Percentiles rank a stretch among this genome's conserved stretches.
These are phyloP conservation scores for Fusarium sp. DNA, from an alignment of 2,329 filamentous ascomycete species.

Conservation along the genomic window DNA sequence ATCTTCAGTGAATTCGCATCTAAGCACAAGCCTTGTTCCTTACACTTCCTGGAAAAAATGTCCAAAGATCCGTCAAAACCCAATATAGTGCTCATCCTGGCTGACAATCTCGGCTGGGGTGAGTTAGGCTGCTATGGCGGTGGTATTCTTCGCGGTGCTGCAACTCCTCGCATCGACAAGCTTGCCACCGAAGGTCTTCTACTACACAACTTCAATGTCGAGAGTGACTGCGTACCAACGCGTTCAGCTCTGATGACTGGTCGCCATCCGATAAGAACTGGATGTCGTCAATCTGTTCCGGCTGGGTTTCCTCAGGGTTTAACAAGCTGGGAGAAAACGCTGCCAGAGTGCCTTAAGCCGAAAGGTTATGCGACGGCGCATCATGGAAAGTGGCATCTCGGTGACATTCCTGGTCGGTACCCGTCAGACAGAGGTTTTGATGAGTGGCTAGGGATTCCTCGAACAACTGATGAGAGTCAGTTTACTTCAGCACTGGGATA, in stretches of 20 bases:
- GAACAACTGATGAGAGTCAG: conserved; percentile 56
- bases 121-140: conserved; percentile 56
- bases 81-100: conserved; percentile 53
- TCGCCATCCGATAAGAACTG: conserved; percentile 54
- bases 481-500: conserved; percentile 54
- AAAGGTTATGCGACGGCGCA: conserved; percentile 51
- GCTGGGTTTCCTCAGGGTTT: conserved; percentile 54
- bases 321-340: conserved; percentile 52
- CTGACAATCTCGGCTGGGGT: conserved; percentile 58
- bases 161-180: conserved; percentile 53
- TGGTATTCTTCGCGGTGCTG: conserved; percentile 52
- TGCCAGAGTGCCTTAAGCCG: conserved; percentile 51
- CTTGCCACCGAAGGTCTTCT: conserved; percentile 53
- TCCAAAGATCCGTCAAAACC: conserved; percentile 41
- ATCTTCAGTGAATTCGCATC: not conserved
- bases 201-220: conserved; percentile 57
- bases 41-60: conserved; percentile 11
- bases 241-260: conserved; percentile 56
- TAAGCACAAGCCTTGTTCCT: too few relatives aligned
- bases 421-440: conserved; percentile 56
- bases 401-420: conserved; percentile 54
- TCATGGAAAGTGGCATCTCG: conserved; percentile 57
- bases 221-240: conserved; percentile 56
- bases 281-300: conserved; percentile 54
- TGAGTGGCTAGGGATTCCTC: conserved; percentile 56